Percentiles rank a stretch among this genome's conserved stretches.
Conservation (phyloP, 768 basidiomycete species). For the Rhizopogon rudus region DNA sequence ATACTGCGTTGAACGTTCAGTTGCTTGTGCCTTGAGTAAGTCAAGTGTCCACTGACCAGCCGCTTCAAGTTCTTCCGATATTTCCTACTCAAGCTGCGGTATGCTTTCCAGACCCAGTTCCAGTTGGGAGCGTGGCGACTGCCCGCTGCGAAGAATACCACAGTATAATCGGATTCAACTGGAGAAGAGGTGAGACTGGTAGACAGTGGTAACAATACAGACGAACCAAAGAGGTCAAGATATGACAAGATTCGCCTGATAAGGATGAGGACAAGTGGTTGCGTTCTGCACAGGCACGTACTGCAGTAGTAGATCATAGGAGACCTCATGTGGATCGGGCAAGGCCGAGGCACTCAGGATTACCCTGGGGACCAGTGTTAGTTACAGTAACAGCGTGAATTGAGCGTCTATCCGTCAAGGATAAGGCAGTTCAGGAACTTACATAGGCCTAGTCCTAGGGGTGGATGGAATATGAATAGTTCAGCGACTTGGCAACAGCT, state of each 20-base stretch:
- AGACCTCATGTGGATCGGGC: constrained; percentile 71
- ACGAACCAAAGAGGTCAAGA: constrained; percentile 73
- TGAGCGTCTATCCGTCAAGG: not conserved
- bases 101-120: constrained; percentile 93
- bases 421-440: constrained; percentile 24
- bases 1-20: constrained; percentile 39
- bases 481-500: constrained; percentile 4
- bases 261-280: constrained; percentile 5
- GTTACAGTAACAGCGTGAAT: not conserved
- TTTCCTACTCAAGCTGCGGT: constrained; percentile 73
- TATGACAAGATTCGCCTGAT: constrained; percentile 71
- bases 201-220: not conserved
- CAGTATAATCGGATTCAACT: constrained; percentile 89
- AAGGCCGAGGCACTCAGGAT: constrained; percentile 79
- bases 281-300: constrained; percentile 33
- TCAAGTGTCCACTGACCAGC: constrained; percentile 43
- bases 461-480: constrained; percentile 8
- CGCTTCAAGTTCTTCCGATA: constrained; percentile 87
- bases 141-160: constrained; percentile 84
- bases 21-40: constrained; percentile 5
- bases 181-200: not conserved
- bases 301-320: constrained; percentile 74
- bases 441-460: constrained; percentile 82
- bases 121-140: constrained; percentile 69
- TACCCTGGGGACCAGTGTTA: constrained; percentile 47